These are phyloP conservation scores for Chaetomium sp. DNA, from an alignment of 2,329 filamentous ascomycete genomes.

Conservation along the genomic window DNA sequence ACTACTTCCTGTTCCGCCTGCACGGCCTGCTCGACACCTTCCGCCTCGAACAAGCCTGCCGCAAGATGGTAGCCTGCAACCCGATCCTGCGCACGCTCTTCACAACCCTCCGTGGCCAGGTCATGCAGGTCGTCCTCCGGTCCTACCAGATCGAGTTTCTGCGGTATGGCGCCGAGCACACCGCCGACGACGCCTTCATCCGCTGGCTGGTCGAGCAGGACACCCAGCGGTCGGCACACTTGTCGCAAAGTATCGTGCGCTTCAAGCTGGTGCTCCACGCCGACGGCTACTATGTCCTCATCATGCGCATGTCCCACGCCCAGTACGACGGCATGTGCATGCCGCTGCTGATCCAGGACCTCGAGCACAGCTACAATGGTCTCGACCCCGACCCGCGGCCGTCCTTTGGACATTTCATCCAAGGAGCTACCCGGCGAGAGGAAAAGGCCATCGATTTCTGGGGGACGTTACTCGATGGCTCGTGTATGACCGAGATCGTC, in stretches of 20 bases:
- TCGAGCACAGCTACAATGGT: slow-evolving; percentile 6
- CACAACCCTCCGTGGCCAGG: slow-evolving; percentile 12
- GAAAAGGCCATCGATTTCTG: slow-evolving; percentile 8
- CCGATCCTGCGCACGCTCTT: slow-evolving; percentile 24
- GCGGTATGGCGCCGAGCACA: slow-evolving; percentile 10
- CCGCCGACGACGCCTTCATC: slow-evolving; percentile 12
- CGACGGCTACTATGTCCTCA: slow-evolving; percentile 16
- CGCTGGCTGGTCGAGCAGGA: slow-evolving; percentile 9
- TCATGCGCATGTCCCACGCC: slow-evolving; percentile 18
- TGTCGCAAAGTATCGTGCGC: slow-evolving; percentile 11
- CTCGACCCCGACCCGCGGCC: background rate
- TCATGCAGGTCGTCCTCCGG: slow-evolving; percentile 22
- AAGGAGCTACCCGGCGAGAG: background rate
- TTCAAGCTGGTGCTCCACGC: slow-evolving; percentile 19
- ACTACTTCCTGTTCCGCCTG: slow-evolving; percentile 24
- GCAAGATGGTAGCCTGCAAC: slow-evolving; percentile 12
- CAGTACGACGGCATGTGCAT: slow-evolving; percentile 13
- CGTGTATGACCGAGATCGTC: slow-evolving; percentile 6
- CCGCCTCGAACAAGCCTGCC: slow-evolving; percentile 17
- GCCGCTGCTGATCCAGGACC: slow-evolving; percentile 1
- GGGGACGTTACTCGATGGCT: slow-evolving; percentile 3
- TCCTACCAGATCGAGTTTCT: slow-evolving; percentile 10
- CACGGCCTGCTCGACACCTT: slow-evolving; percentile 15
- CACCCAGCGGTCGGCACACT: slow-evolving; percentile 11
- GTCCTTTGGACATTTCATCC: slow-evolving; percentile 10